Evolutionary conservation across 2,329 filamentous ascomycete genomes (phyloP), one percentile per base, ranked within the genome.

Genomic region (Thielaviopsis ethacetica): DNA sequence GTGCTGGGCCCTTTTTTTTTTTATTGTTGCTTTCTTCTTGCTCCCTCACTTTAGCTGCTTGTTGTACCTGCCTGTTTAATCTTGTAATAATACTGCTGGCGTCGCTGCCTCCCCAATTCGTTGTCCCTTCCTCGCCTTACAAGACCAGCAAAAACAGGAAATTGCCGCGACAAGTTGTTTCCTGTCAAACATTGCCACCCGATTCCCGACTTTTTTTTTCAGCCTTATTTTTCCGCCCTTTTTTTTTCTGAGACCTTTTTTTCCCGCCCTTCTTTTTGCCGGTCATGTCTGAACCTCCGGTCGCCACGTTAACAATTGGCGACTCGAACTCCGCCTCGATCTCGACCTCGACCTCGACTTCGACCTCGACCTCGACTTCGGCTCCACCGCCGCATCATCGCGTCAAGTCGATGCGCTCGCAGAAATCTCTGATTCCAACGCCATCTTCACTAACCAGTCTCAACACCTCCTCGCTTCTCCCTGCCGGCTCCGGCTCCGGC

Each of bases 341-440:
- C n/a, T n/a, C n/a, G n/a, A n/a, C n/a, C n/a, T n/a, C n/a, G n/a
- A n/a, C n/a, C n/a, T n/a, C n/a, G n/a, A n/a, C n/a, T n/a, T n/a
- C n/a, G n/a, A n/a, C n/a, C 12, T 34, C 30, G 30, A 10, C 13
- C 38, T 41, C 38, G 13, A 3, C 38, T 10, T 41, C 38, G 12
- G 3, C 5, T 6, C 13, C 38, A 41, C 54, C 47, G 41, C 56
- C 56, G 13, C 53, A 55, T 54, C 53, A 58, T 41, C 53, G 52
- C 15, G 49, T 60, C n/a, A 60, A 60, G 27, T 60, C 58, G 17
- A 60, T 60, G 54, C 58, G 58, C 30, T 60, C 56, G 30, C 56
- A 58, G 27, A 58, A 58, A 13, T 38, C n/a, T 6, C 27, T 58
- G 12, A 27, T n/a, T 15, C 27, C 30, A 44, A 24, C n/a, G 6